Base-by-base conservation (phyloP, 257 asterid genomes). In the Penstemon davidsonii region DNA sequence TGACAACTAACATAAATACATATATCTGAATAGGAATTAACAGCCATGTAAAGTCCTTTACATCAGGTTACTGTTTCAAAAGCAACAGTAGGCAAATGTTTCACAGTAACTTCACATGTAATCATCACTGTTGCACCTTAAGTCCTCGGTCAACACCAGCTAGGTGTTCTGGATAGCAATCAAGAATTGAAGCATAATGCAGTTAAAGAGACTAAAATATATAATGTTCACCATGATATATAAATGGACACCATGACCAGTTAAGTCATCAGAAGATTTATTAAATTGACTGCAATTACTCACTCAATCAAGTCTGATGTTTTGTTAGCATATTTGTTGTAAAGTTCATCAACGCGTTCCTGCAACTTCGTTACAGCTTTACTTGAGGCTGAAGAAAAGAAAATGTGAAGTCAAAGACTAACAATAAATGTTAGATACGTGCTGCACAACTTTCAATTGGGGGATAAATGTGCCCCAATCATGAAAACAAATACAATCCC, bases 281-380 rank as follows among this genome's bases (percentile, higher is more conserved):
- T 47, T 66, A n/a, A 58, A 46, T 15, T 40, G 47, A 55, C 51
- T 51, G 60, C n/a, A 46, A 39, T 56, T 18, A 82, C 98, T 87
- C 76, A 89, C 98, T 89, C 95, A 62, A 92, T 92, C 72, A 79
- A 11, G 65, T 78, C 77, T 51, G 88, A 81, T 3, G 75, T 72
- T 69, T 55, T 72, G 47, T 77, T 75, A 15, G 94, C 90, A 74
- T 89, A 92, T 70, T 81, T 77, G 76, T 51, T 38, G 73, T 79
- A 89, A 38, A 92, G 71, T 69, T 79, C 87, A 77, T 89, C 94
- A 10, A 89, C 74, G 45, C 92, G 87, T 56, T 83, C 92, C 51
- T 78, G 80, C 71, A 79, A 79, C 80, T 89, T 92, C 55, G 71
- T 66, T 41, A 86, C 85, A 68, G 90, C 95, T 83, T 79, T 92